Evolutionary conservation across 805 yeast genomes (phyloP).

Genomic region (Ogataea nakhonphanomensis): DNA sequence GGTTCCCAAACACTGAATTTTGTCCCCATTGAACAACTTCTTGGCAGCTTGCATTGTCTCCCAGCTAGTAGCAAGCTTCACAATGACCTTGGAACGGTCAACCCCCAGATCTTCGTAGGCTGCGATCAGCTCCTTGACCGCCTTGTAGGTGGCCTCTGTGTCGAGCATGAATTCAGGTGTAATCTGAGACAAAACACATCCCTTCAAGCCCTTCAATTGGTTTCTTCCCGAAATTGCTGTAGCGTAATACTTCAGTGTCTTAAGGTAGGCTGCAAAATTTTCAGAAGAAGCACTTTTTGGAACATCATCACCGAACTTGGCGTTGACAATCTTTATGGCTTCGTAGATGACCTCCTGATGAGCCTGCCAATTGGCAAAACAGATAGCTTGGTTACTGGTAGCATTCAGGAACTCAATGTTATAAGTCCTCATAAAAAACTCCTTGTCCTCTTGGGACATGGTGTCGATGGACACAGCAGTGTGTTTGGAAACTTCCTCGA

Average conservation of each 20-base stretch:
- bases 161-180: slow-evolving; percentile 28
- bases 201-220: slow-evolving; percentile 21
- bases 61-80: slow-evolving; percentile 36
- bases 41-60: slow-evolving; percentile 34
- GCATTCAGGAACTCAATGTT: slow-evolving; percentile 25
- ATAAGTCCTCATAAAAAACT: slow-evolving; percentile 13
- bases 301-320: slow-evolving; percentile 9
- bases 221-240: slow-evolving; percentile 27
- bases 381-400: slow-evolving; percentile 30
- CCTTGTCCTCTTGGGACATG: slow-evolving; percentile 21
- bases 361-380: slow-evolving; percentile 21
- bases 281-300: slow-evolving; percentile 16
- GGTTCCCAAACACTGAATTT: slow-evolving; percentile 34
- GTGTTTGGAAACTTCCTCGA: slow-evolving; percentile 20
- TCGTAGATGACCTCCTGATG: slow-evolving; percentile 23
- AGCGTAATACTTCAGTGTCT: slow-evolving; percentile 18
- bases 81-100: slow-evolving; percentile 29
- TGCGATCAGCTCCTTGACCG: slow-evolving; percentile 28
- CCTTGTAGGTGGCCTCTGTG: slow-evolving; percentile 23
- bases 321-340: slow-evolving; percentile 18
- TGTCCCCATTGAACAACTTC: slow-evolving; percentile 21
- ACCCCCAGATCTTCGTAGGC: slow-evolving; percentile 35
- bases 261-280: slow-evolving; percentile 12
- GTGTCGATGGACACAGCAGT: slow-evolving; percentile 26
- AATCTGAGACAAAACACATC: slow-evolving; percentile 30